Conservation (phyloP, 2,329 filamentous ascomycete species). For the Trichoderma brevicompactum region DNA sequence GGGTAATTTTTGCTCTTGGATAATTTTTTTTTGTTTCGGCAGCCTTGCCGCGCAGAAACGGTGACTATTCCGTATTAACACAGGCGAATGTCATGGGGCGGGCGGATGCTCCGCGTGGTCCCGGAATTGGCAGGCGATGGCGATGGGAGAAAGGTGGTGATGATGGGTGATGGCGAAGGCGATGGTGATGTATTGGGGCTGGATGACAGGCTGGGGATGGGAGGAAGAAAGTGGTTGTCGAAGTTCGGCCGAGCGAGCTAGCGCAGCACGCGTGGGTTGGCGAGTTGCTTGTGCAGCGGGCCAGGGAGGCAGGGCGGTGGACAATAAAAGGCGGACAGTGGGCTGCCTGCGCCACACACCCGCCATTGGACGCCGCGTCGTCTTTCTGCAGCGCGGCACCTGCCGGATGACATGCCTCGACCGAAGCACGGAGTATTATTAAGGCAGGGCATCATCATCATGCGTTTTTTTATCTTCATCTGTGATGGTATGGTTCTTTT, state of each 20-base stretch:
- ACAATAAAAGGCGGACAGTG: conserved; percentile 25
- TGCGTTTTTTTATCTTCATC: background rate
- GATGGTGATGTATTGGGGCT: conserved; percentile 21
- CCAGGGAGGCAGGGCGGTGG: conserved; percentile 8
- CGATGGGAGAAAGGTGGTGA: conserved; percentile 18
- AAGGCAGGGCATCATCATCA: background rate
- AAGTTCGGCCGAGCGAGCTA: conserved; percentile 20
- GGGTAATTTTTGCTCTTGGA: conserved; percentile 33
- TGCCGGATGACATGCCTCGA: conserved; percentile 25
- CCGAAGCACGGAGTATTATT: background rate
- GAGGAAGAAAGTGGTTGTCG: conserved; percentile 27
- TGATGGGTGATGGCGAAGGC: conserved; percentile 10
- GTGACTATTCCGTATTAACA: background rate
- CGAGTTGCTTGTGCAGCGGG: conserved; percentile 13
- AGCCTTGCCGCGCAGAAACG: conserved; percentile 12
- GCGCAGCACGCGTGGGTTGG: conserved; percentile 15
- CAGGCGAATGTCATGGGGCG: conserved; percentile 17
- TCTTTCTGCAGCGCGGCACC: conserved; percentile 10
- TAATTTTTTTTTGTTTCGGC: background rate
- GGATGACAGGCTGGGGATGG: conserved; percentile 30
- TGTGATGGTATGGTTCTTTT: too few relatives aligned
- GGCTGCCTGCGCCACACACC: conserved; percentile 22
- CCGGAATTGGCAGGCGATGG: conserved; percentile 18
- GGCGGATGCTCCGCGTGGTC: conserved; percentile 11
- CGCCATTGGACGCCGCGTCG: conserved; percentile 17